phyloP scores from a whole-genome alignment of 805 yeast genomes.

The Candida arabinofermentans region DNA sequence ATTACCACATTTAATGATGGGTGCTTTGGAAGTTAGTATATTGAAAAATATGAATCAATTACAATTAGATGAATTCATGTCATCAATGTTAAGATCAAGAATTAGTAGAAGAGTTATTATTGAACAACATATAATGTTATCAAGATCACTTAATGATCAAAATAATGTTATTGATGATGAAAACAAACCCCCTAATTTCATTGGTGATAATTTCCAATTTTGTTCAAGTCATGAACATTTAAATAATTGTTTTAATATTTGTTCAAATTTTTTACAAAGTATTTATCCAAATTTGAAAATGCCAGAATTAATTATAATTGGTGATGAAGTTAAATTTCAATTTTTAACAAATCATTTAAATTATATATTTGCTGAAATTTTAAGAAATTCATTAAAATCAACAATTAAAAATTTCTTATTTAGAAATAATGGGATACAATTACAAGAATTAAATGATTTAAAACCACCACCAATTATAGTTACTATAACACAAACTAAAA shows the following conservation, averaged over 20 bases:
- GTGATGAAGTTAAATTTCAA: constrained; percentile 70
- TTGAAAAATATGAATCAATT: constrained; percentile 53
- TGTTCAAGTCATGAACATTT: constrained; percentile 73
- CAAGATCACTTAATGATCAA: constrained; percentile 51
- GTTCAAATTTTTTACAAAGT: constrained; percentile 47
- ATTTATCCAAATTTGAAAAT: constrained; percentile 52
- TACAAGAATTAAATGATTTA: constrained; percentile 11
- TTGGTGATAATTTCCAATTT: constrained; percentile 77
- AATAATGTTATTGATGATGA: constrained; percentile 35
- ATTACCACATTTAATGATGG: constrained; percentile 88
- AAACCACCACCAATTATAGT: constrained; percentile 73
- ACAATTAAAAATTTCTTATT: constrained; percentile 50
- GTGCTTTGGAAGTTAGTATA: constrained; percentile 77
- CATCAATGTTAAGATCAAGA: constrained; percentile 76
- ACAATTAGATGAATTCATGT: constrained; percentile 68
- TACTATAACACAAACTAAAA: constrained; percentile 62
- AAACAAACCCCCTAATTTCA: constrained; percentile 47
- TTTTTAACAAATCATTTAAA: constrained; percentile 84
- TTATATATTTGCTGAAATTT: constrained; percentile 80
- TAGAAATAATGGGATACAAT: constrained; percentile 14
- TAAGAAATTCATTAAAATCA: constrained; percentile 82
- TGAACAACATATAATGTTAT: constrained; percentile 83
- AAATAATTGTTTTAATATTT: constrained; percentile 46
- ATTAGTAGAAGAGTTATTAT: constrained; percentile 86
- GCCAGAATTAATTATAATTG: constrained; percentile 78